Percentiles rank a stretch among this genome's conserved stretches.
phyloP scores from a whole-genome alignment of 2,329 filamentous ascomycete species.

The Alternaria dauci region DNA sequence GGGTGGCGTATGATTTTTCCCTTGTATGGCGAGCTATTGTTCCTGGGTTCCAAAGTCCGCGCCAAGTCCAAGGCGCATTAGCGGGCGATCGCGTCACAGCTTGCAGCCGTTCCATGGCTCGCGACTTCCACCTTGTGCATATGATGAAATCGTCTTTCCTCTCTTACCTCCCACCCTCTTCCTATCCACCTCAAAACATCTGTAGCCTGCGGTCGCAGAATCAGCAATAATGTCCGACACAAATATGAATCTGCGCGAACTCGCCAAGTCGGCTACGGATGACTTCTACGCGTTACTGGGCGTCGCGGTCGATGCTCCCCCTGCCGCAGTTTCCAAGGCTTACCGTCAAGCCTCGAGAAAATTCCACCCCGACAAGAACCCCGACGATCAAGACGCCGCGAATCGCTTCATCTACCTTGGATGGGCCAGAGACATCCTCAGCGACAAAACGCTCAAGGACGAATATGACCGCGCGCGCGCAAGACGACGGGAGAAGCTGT shows the following conservation, averaged over 20 bases:
- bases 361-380: conserved; percentile 92
- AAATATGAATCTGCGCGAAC: conserved; percentile 54
- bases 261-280: conserved; percentile 51
- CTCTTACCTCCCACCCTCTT: background rate
- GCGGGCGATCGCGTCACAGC: conserved; percentile 27
- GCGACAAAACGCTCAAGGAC: conserved; percentile 72
- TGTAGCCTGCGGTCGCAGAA: no score
- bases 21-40: no score
- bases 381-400: conserved; percentile 66
- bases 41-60: background rate
- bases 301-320: conserved; percentile 69
- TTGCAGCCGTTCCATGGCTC: conserved; percentile 15
- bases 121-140: conserved; percentile 1
- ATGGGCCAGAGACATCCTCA: conserved; percentile 84
- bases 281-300: conserved; percentile 83
- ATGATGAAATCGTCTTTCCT: no score
- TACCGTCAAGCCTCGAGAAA: conserved; percentile 88
- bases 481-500: conserved; percentile 73
- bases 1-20: no score
- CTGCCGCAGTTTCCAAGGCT: conserved; percentile 80
- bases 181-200: no score
- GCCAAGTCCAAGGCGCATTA: conserved; percentile 20
- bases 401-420: conserved; percentile 86
- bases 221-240: conserved; percentile 42
- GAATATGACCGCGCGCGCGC: conserved; percentile 81